Evolutionary conservation across 495 filamentous ascomycete genomes (phyloP).

Genomic region (Margaritispora aquatica): DNA sequence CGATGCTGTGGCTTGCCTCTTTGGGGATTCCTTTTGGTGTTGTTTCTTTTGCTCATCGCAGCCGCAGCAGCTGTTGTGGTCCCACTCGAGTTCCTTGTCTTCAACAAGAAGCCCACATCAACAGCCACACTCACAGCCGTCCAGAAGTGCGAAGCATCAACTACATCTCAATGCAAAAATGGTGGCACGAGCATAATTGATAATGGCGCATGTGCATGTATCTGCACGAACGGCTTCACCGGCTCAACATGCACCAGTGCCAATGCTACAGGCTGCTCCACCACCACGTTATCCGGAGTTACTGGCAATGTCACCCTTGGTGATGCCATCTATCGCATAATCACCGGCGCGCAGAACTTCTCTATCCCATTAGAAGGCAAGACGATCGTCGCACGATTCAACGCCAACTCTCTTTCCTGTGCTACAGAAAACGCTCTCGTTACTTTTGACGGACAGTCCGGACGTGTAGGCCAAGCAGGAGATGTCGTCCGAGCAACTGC

Average conservation of each 20-base stretch:
- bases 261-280: constrained; percentile 64
- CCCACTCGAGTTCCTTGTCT: constrained; percentile 73
- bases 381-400: constrained; percentile 70
- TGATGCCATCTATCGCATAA: constrained; percentile 64
- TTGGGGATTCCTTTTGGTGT: constrained; percentile 68
- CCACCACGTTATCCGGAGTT: constrained; percentile 41
- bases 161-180: constrained; percentile 55
- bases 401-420: constrained; percentile 65
- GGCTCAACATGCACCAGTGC: constrained; percentile 63
- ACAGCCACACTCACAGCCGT: constrained; percentile 40
- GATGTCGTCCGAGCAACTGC: constrained; percentile 19
- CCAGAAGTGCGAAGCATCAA: constrained; percentile 33
- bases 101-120: constrained; percentile 39
- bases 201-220: constrained; percentile 66
- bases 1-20: constrained; percentile 72
- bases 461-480: constrained; percentile 27
- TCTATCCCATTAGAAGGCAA: constrained; percentile 63
- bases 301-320: constrained; percentile 64
- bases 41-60: constrained; percentile 64
- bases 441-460: constrained; percentile 58
- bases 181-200: constrained; percentile 69
- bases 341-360: constrained; percentile 64
- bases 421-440: constrained; percentile 79
- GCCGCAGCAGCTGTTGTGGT: constrained; percentile 84
- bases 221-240: constrained; percentile 81